Base-by-base conservation (phyloP, 495 filamentous ascomycete species). In the Margaritispora aquatica region DNA sequence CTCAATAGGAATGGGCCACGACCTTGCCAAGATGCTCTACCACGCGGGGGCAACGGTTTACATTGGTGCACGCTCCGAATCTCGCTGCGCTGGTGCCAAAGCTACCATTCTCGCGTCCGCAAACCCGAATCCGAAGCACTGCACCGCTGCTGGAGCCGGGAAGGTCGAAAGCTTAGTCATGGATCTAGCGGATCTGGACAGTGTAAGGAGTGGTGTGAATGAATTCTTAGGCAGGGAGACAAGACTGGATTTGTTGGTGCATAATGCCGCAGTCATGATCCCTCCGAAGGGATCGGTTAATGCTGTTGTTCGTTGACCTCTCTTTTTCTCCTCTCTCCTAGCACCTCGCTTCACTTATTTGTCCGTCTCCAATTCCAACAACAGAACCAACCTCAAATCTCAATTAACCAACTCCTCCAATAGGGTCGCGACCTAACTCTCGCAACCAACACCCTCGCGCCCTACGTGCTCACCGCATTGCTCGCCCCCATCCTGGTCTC, bases 241-340 rank as follows among this genome's bases (percentile, higher is more conserved):
- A 1, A 59, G 70, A 3, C 71, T 83, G 26, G 72, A 83, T 69
- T 73, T 79, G 49, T 68, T 83, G 20, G 64, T 69, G 24, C 75
- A 79, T 58, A 83, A 82, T 66, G 79, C 79, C 10, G 80, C 71
- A 22, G 71, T 83, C 38, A 75, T 75, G 70, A 53, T 59, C 17
- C 71, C 73, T 0, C 75, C 77, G 1, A 34, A 15, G 1, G 79
- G 71, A 26, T 69, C 57, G 23, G 67, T 64, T 17, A 67, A 69
- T 61, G 26, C 51, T 51, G 29, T 59, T 65, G 22, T n/a, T 56
- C 21, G 47, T 24, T n/a, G n/a, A 19, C 21, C 15, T 48, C 5
- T 4, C 5, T 48, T 48, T n/a, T 48, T 22, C 47, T 11, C 47
- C 2, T 17, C 38, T 44, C 17, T n/a, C 38, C 38, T 44, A 15